Conservation (phyloP, 139 green algal species). For the Parachlorella kessleri region DNA sequence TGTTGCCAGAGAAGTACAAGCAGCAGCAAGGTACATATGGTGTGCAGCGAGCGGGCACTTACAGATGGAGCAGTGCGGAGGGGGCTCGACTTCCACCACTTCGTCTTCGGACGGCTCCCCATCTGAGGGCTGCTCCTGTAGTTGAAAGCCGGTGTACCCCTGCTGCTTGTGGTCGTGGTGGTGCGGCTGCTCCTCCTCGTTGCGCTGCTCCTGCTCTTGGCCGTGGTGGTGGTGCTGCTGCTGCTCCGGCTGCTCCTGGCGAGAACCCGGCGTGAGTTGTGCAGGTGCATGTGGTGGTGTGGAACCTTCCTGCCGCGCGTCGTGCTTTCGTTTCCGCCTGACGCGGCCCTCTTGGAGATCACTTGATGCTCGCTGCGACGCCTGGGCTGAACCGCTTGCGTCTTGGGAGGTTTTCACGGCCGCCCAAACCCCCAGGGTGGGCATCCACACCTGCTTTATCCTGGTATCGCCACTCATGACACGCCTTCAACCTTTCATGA, state of each 20-base stretch:
- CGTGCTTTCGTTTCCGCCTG: background rate
- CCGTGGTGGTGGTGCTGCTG: background rate
- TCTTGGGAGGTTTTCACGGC: background rate
- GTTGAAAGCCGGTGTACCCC: background rate
- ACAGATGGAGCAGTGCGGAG: slow-evolving; percentile 25
- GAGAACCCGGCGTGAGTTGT: no score
- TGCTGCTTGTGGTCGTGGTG: background rate
- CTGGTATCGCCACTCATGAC: no score
- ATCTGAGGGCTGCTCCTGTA: background rate
- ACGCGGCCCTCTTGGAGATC: background rate
- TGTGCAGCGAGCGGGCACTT: background rate
- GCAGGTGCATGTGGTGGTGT: background rate
- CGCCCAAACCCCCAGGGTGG: background rate
- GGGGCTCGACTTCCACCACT: slow-evolving; percentile 9
- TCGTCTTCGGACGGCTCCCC: background rate
- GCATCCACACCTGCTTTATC: slow-evolving; percentile 16
- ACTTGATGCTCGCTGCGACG: no score
- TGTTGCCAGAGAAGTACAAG: background rate
- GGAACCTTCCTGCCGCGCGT: background rate
- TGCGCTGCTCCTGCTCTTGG: background rate
- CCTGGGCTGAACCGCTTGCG: background rate
- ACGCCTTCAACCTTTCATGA: no score
- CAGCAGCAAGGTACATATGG: background rate
- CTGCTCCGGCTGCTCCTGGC: no score
- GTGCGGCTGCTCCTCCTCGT: background rate